These are phyloP conservation scores for Endothia cerciana DNA, from an alignment of 2,329 filamentous ascomycete species.

Conservation along the genomic window DNA sequence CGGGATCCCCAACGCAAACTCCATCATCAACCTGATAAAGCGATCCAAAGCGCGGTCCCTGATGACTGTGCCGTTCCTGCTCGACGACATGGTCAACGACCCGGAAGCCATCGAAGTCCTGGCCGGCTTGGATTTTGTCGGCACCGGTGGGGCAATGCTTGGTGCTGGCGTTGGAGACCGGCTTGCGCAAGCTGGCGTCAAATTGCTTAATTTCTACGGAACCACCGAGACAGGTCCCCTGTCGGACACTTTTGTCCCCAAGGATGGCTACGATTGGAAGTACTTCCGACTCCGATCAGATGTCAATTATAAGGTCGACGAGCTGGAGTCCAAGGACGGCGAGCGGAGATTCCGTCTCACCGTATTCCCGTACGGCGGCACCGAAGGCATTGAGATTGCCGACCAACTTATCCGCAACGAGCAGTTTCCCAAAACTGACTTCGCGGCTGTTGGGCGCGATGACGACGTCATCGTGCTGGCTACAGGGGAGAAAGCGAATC, in stretches of 20 bases:
- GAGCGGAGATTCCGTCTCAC: not conserved
- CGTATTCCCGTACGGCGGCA: not conserved
- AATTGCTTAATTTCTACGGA: slow-evolving; percentile 13
- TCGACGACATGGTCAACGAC: slow-evolving; percentile 8
- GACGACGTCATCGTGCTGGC: slow-evolving; percentile 6
- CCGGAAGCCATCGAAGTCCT: not conserved
- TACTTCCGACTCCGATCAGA: slow-evolving; percentile 6
- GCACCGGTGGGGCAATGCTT: slow-evolving; percentile 1
- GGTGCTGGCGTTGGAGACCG: not conserved
- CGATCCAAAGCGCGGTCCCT: not conserved
- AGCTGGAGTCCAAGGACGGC: not conserved
- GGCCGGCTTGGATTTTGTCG: slow-evolving; percentile 1
- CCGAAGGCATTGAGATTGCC: not conserved
- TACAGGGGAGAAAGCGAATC: slow-evolving; percentile 7
- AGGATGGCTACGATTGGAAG: not conserved
- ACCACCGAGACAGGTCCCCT: slow-evolving; percentile 9
- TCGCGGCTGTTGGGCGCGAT: not conserved
- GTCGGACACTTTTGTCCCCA: not conserved
- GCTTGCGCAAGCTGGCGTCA: not conserved
- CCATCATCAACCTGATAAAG: not conserved
- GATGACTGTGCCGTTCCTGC: slow-evolving; percentile 5
- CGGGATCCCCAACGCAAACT: not conserved
- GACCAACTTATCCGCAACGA: not conserved
- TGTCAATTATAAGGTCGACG: not conserved
- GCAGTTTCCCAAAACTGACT: not conserved